phyloP scores from a whole-genome alignment of 2,329 filamentous ascomycete genomes.

The Xylariaceae sp. region DNA sequence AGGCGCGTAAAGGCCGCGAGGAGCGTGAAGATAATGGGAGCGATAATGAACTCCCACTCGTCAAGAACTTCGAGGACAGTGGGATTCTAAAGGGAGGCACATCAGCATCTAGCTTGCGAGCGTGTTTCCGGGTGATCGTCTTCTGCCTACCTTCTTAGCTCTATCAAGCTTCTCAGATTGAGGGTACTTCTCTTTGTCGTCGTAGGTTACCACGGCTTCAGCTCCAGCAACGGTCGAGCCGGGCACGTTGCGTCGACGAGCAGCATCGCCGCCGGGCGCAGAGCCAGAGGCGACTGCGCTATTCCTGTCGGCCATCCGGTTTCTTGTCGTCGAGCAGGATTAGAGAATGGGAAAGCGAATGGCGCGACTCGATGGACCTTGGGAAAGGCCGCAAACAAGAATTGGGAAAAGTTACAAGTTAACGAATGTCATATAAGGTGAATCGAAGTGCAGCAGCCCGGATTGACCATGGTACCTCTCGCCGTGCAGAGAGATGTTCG shows the following conservation, averaged over 20 bases:
- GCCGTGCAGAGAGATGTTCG: conserved; percentile 15
- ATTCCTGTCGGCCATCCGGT: conserved; percentile 49
- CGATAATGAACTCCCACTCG: conserved; percentile 58
- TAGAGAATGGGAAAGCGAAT: conserved; percentile 1
- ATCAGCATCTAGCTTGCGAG: conserved; percentile 4
- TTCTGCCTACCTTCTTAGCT: conserved; percentile 47
- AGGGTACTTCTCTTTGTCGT: conserved; percentile 55
- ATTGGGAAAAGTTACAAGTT: conserved; percentile 9
- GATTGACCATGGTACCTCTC: conserved; percentile 13
- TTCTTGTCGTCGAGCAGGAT: conserved; percentile 2
- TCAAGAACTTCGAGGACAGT: conserved; percentile 58
- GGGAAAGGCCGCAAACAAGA: conserved; percentile 1
- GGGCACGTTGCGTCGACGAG: conserved; percentile 51
- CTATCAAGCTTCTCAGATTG: conserved; percentile 22
- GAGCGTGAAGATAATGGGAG: conserved; percentile 55
- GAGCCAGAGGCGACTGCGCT: conserved; percentile 55
- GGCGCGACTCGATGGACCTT: background rate
- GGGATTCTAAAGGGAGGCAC: conserved; percentile 37
- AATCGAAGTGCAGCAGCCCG: conserved; percentile 6
- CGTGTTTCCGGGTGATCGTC: background rate
- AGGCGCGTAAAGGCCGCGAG: conserved; percentile 62
- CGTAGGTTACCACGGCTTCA: conserved; percentile 38
- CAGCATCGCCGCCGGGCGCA: conserved; percentile 49
- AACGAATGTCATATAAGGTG: conserved; percentile 19
- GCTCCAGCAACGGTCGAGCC: conserved; percentile 36